These are phyloP conservation scores for Saccharomycopsis phalli DNA, from an alignment of 1,139 yeast genomes.

Conservation along the genomic window DNA sequence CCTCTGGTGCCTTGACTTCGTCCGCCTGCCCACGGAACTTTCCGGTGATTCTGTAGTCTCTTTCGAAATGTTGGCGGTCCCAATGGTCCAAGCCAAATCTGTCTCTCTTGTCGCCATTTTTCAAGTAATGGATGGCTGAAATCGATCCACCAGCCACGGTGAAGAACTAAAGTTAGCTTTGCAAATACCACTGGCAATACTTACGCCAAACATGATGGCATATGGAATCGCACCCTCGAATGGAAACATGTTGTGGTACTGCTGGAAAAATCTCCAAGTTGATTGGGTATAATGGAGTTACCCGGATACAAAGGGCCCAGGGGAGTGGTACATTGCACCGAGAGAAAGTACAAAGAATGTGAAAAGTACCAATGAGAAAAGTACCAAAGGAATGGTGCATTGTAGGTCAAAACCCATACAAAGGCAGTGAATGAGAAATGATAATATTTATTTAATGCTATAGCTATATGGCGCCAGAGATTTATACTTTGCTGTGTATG, in stretches of 20 bases:
- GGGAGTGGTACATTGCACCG: too few relatives aligned
- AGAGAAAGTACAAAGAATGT: too few relatives aligned
- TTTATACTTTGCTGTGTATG: too few relatives aligned
- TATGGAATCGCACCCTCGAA: slow-evolving; percentile 66
- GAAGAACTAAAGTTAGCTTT: slow-evolving; percentile 29
- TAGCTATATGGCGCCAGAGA: too few relatives aligned
- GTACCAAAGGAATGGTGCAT: too few relatives aligned
- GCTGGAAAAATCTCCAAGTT: slow-evolving; percentile 1
- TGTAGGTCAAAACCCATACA: too few relatives aligned
- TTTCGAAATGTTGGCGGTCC: slow-evolving; percentile 43
- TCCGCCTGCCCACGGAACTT: slow-evolving; percentile 60
- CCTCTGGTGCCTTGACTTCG: slow-evolving; percentile 65
- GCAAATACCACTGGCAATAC: slow-evolving; percentile 22
- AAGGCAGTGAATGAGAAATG: too few relatives aligned
- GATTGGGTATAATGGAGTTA: slow-evolving; percentile 2
- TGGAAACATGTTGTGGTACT: slow-evolving; percentile 42
- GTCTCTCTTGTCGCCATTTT: slow-evolving; percentile 46
- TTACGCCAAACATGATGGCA: slow-evolving; percentile 48
- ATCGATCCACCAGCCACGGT: slow-evolving; percentile 46
- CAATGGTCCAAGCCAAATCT: slow-evolving; percentile 53
- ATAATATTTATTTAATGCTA: too few relatives aligned
- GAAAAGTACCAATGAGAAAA: too few relatives aligned
- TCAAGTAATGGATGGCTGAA: slow-evolving; percentile 38
- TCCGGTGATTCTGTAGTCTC: slow-evolving; percentile 74
- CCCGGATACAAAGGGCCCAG: background rate